Conservation (phyloP, 345 rosid species). For the Nasturtium officinale region DNA sequence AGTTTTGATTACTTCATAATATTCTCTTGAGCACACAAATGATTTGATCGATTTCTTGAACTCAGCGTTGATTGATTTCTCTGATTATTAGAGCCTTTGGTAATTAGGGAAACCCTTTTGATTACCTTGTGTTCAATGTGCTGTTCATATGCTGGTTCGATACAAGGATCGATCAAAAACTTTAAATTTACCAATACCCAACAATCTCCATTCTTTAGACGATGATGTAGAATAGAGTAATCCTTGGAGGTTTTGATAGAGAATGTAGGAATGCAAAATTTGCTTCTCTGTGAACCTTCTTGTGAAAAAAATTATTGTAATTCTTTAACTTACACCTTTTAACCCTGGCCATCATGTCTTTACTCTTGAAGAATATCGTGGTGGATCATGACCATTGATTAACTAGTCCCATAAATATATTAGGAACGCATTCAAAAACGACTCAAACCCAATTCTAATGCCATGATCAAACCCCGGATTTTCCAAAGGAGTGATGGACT, state of each 20-base stretch:
- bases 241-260: neutral
- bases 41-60: neutral
- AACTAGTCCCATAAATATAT: neutral
- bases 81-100: neutral
- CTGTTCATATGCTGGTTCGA: neutral
- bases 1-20: neutral
- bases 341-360: neutral
- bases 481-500: neutral
- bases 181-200: neutral
- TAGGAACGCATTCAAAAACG: neutral
- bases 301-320: neutral
- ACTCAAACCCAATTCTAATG: neutral
- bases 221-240: neutral
- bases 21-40: neutral
- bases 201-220: neutral
- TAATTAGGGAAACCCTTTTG: neutral
- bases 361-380: neutral
- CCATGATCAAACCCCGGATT: neutral
- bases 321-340: neutral
- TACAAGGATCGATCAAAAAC: neutral
- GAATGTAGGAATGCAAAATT: neutral
- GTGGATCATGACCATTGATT: neutral
- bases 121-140: conserved; percentile 2
- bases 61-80: neutral
- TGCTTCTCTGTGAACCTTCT: neutral